Percentiles rank a stretch among this genome's conserved stretches.
Evolutionary conservation across 208 protist genomes (phyloP).

Genomic region (Leishmania major): DNA sequence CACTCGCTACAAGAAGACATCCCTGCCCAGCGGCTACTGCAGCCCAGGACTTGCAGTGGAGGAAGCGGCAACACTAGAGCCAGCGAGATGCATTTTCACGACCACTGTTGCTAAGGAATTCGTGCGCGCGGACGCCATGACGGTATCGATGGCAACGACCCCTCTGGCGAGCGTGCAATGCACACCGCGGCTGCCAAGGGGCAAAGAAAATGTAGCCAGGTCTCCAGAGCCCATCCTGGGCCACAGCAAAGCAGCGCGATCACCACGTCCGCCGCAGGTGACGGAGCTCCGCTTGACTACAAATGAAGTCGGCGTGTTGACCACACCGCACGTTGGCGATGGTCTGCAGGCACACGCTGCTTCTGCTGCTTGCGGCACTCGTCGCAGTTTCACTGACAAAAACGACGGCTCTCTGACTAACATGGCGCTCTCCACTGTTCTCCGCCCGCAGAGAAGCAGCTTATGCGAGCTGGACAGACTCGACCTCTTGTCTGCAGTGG

Average conservation of each 20-base stretch:
- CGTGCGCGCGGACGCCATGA: not conserved
- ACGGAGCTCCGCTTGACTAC: not conserved
- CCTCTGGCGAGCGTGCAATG: slow-evolving; percentile 2
- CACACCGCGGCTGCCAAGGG: not conserved
- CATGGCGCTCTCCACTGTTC: slow-evolving; percentile 23
- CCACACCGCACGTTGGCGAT: slow-evolving; percentile 5
- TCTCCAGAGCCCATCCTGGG: not conserved
- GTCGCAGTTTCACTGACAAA: not conserved
- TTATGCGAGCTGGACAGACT: not conserved
- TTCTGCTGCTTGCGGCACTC: not conserved
- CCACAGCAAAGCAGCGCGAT: slow-evolving; percentile 1
- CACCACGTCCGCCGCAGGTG: slow-evolving; percentile 6
- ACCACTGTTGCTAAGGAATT: not conserved
- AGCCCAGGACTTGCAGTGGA: not conserved
- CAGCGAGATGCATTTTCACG: not conserved
- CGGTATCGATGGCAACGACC: not conserved
- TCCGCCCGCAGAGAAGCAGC: not conserved
- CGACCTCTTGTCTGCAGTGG: not conserved
- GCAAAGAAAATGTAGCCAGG: not conserved
- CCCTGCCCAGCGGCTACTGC: not conserved
- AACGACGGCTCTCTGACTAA: slow-evolving; percentile 13
- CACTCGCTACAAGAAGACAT: not conserved
- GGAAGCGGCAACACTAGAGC: not conserved
- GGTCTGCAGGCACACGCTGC: slow-evolving; percentile 2
- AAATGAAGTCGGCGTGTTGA: not conserved